phyloP scores from a whole-genome alignment of 2,329 filamentous ascomycete species.

The Colletotrichum tanaceti region DNA sequence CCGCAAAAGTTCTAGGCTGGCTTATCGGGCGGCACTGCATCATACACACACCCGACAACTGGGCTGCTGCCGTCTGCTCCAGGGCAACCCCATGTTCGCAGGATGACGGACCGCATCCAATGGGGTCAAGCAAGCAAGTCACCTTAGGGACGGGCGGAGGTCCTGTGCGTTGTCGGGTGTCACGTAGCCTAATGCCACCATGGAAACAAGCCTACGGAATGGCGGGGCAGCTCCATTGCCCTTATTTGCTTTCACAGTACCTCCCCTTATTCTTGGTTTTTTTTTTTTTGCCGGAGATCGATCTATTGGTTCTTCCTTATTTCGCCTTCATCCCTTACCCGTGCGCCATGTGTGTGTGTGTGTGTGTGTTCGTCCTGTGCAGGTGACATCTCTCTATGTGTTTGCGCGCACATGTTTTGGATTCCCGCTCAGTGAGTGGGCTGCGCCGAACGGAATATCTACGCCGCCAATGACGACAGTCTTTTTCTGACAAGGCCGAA shows the following conservation, averaged over 20 bases:
- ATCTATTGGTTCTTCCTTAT: not conserved
- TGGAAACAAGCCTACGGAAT: conserved; percentile 31
- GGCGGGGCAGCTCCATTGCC: conserved; percentile 14
- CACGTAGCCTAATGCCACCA: conserved; percentile 20
- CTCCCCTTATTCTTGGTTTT: not conserved
- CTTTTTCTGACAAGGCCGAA: not conserved
- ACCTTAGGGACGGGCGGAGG: conserved; percentile 14
- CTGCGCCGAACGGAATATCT: conserved; percentile 7
- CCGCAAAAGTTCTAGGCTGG: conserved; percentile 21
- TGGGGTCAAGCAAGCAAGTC: conserved; percentile 7
- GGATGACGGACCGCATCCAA: conserved; percentile 7
- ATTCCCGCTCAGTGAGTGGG: not conserved
- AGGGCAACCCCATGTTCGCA: conserved; percentile 33
- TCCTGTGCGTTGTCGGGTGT: conserved; percentile 33
- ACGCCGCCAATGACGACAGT: conserved; percentile 30
- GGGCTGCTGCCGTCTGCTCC: conserved; percentile 12
- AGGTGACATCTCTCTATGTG: not conserved
- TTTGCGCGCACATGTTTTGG: not conserved
- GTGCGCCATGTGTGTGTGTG: not conserved
- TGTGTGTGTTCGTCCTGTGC: too few relatives aligned
- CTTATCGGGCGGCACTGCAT: conserved; percentile 15
- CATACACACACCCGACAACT: conserved; percentile 14
- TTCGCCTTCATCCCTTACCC: not conserved
- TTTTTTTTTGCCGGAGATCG: not conserved
- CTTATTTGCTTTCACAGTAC: not conserved